These are phyloP conservation scores for Trichosporon faecale DNA, from an alignment of 1,284 basidiomycete genomes.

Conservation along the genomic window DNA sequence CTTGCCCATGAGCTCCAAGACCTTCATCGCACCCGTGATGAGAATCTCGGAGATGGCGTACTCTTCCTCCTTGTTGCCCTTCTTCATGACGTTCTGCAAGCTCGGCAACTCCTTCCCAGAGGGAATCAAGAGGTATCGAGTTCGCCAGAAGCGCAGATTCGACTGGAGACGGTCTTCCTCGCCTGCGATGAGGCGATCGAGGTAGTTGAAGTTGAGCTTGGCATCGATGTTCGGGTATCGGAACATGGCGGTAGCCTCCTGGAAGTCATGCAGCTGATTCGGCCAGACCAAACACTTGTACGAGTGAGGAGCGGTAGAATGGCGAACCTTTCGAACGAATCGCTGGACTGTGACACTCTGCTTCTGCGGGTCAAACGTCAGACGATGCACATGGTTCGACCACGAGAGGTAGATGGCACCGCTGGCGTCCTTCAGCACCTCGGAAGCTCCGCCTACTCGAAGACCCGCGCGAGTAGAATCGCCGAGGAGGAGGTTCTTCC, in stretches of 20 bases:
- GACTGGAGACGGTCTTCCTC: constrained; percentile 78
- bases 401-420: constrained; percentile 87
- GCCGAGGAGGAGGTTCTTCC: constrained; percentile 61
- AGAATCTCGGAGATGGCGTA: constrained; percentile 83
- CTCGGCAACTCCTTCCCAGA: constrained; percentile 63
- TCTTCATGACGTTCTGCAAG: constrained; percentile 50
- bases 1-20: constrained; percentile 81
- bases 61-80: constrained; percentile 67
- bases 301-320: constrained; percentile 61
- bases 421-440: constrained; percentile 63
- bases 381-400: constrained; percentile 90
- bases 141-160: constrained; percentile 86
- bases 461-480: constrained; percentile 55
- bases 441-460: constrained; percentile 65
- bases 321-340: constrained; percentile 72
- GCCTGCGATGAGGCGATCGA: constrained; percentile 66
- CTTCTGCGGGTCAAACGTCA: constrained; percentile 72
- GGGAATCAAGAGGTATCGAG: constrained; percentile 90
- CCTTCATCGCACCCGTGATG: constrained; percentile 83
- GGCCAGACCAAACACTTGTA: constrained; percentile 94
- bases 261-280: constrained; percentile 79
- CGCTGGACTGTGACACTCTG: constrained; percentile 84
- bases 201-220: constrained; percentile 51
- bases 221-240: constrained; percentile 58
- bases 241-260: constrained; percentile 73